Evolutionary conservation across 768 basidiomycete genomes (phyloP).

Genomic region (Suillus lakei): DNA sequence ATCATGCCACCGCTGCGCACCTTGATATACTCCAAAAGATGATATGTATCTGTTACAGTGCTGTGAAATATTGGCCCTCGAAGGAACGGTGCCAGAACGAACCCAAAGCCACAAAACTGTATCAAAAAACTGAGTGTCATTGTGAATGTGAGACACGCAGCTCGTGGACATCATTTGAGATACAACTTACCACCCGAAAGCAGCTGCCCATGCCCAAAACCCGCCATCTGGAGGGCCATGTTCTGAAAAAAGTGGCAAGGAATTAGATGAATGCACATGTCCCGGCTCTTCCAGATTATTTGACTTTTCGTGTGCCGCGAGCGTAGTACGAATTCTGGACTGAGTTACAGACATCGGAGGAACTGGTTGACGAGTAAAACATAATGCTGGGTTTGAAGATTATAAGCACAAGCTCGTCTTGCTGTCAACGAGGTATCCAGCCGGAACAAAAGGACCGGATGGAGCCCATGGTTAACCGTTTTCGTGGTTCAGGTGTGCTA

Average conservation of each 20-base stretch:
- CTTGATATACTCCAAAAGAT: slow-evolving; percentile 40
- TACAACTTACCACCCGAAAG: slow-evolving; percentile 10
- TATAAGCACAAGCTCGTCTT: background rate
- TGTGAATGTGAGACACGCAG: background rate
- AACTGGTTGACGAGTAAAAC: background rate
- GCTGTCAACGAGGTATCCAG: background rate
- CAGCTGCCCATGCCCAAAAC: slow-evolving; percentile 18
- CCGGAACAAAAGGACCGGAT: background rate
- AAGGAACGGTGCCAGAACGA: background rate
- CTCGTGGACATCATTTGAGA: background rate
- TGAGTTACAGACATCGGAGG: background rate
- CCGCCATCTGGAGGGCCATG: slow-evolving; percentile 13
- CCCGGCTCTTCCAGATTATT: background rate
- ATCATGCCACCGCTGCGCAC: slow-evolving; percentile 5
- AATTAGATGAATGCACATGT: background rate
- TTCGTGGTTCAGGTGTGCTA: background rate
- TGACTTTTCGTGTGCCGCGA: background rate
- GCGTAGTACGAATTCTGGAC: background rate
- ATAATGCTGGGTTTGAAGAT: background rate
- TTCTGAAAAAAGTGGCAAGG: background rate
- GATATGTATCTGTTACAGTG: slow-evolving; percentile 25
- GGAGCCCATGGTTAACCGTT: background rate
- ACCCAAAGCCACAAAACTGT: slow-evolving; percentile 35
- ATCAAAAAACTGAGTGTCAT: slow-evolving; percentile 22
- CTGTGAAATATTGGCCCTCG: background rate